A percentile compares a stretch with the other conserved stretches of the same genome.
These are phyloP conservation scores for Trametes cubensis DNA, from an alignment of 768 basidiomycete species.

Conservation along the genomic window DNA sequence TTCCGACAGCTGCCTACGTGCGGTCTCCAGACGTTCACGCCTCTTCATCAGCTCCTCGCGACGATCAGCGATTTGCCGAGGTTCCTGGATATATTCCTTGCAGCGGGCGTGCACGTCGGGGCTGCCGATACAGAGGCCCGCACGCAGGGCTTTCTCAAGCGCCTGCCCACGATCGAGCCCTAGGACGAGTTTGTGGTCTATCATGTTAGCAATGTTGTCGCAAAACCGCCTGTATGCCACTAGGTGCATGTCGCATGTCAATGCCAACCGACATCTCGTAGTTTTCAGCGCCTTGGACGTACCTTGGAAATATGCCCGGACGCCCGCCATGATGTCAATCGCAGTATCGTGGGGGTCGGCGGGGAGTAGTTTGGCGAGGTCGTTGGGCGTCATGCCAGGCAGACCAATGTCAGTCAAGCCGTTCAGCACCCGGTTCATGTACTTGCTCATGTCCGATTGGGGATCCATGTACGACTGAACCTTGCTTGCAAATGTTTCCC, in stretches of 20 bases:
- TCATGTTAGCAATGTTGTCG: slow-evolving; percentile 46
- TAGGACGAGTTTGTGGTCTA: slow-evolving; percentile 55
- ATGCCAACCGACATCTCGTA: too few species aligned
- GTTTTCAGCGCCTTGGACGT: slow-evolving; percentile 4
- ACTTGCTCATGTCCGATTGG: slow-evolving; percentile 15
- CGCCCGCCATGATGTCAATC: slow-evolving; percentile 68
- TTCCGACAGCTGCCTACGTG: slow-evolving; percentile 44
- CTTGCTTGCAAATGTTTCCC: slow-evolving; percentile 4
- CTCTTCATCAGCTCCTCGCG: slow-evolving; percentile 55
- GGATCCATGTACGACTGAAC: background rate
- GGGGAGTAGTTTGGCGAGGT: slow-evolving; percentile 54
- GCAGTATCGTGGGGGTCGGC: slow-evolving; percentile 57
- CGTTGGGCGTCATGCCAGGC: slow-evolving; percentile 39
- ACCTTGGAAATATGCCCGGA: slow-evolving; percentile 80
- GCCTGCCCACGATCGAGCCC: slow-evolving; percentile 50
- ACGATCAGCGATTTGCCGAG: slow-evolving; percentile 42
- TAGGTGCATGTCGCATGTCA: background rate
- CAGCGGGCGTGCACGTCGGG: slow-evolving; percentile 50
- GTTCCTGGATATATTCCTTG: slow-evolving; percentile 55
- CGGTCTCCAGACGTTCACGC: slow-evolving; percentile 50
- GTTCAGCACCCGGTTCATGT: slow-evolving; percentile 40
- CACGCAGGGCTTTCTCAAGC: slow-evolving; percentile 48
- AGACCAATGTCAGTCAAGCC: slow-evolving; percentile 39
- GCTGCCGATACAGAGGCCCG: slow-evolving; percentile 55
- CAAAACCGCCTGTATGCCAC: slow-evolving; percentile 50